phyloP scores from a whole-genome alignment of 371 early-diverging fungal genomes.

The Apophysomyces variabilis region DNA sequence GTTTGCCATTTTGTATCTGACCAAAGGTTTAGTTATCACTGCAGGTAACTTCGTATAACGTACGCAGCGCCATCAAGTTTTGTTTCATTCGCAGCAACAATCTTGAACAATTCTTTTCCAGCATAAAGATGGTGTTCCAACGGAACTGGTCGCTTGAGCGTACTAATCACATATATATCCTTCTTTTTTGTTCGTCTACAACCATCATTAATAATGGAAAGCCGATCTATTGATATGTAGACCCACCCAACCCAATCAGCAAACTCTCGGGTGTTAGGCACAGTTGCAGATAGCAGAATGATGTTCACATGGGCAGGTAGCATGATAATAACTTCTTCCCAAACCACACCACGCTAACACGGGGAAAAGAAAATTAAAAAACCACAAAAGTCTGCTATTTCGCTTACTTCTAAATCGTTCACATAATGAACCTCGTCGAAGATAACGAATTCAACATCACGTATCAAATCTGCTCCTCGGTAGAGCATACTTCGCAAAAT shows the following conservation, averaged over 20 bases:
- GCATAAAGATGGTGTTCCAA: slow-evolving; percentile 96
- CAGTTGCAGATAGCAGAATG: slow-evolving; percentile 97
- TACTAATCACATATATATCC: slow-evolving; percentile 98
- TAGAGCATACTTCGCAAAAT: slow-evolving; percentile 99
- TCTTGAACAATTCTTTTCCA: slow-evolving; percentile 80
- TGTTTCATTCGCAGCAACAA: slow-evolving; percentile 76
- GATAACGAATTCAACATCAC: slow-evolving; percentile 99
- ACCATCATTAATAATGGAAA: background rate
- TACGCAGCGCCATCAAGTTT: slow-evolving; percentile 47
- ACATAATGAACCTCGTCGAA: slow-evolving; percentile 99
- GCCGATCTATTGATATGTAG: background rate
- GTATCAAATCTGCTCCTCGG: slow-evolving; percentile 94
- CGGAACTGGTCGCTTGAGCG: slow-evolving; percentile 96
- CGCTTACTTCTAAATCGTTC: slow-evolving; percentile 88
- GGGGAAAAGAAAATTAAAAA: background rate
- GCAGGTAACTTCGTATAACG: background rate
- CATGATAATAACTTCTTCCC: slow-evolving; percentile 99
- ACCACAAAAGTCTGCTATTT: background rate
- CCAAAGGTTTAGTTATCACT: background rate
- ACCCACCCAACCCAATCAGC: slow-evolving; percentile 98
- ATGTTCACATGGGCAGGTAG: slow-evolving; percentile 94
- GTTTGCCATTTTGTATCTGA: slow-evolving; percentile 71
- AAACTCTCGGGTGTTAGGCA: slow-evolving; percentile 99
- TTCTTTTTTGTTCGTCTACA: slow-evolving; percentile 91
- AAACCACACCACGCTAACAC: slow-evolving; percentile 95